phyloP scores from a whole-genome alignment of 176 grass and related monocot genomes.

The Poa pratensis region DNA sequence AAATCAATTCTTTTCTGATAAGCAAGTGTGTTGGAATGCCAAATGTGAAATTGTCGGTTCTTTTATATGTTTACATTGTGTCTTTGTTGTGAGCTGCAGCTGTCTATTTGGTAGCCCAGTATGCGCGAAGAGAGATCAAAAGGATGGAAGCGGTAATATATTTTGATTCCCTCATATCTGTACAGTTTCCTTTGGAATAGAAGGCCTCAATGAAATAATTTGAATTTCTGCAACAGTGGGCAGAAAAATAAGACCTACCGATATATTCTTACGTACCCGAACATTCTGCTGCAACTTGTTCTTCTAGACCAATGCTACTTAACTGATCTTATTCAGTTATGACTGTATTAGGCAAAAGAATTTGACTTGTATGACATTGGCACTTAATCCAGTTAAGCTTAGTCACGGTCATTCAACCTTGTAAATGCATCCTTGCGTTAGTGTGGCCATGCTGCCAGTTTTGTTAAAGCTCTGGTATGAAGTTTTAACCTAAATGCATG shows the following conservation, averaged over 20 bases:
- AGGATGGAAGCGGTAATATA: slow-evolving; percentile 88
- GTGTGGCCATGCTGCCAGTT: not conserved
- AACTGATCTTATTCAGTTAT: not conserved
- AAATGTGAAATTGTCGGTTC: slow-evolving; percentile 2
- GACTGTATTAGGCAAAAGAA: no score
- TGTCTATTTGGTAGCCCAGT: slow-evolving; percentile 82
- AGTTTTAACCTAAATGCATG: slow-evolving; percentile 26
- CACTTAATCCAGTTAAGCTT: not conserved
- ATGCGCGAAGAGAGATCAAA: slow-evolving; percentile 83
- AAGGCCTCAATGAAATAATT: not conserved
- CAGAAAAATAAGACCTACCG: not conserved
- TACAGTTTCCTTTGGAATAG: slow-evolving; percentile 2
- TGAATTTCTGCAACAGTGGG: slow-evolving; percentile 20
- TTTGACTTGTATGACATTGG: not conserved
- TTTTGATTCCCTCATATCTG: slow-evolving; percentile 27
- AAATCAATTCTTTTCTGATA: slow-evolving; percentile 2
- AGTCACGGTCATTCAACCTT: slow-evolving; percentile 18
- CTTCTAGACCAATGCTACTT: slow-evolving; percentile 7
- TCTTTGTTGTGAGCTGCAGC: slow-evolving; percentile 55
- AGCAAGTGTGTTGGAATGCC: not conserved
- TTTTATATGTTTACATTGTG: slow-evolving; percentile 19
- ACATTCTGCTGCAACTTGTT: slow-evolving; percentile 24
- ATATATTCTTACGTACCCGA: not conserved
- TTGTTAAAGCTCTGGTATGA: slow-evolving; percentile 3
- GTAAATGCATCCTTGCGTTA: not conserved